phyloP scores from a whole-genome alignment of 805 yeast genomes.

The Helenozyma baotianmanensis region DNA sequence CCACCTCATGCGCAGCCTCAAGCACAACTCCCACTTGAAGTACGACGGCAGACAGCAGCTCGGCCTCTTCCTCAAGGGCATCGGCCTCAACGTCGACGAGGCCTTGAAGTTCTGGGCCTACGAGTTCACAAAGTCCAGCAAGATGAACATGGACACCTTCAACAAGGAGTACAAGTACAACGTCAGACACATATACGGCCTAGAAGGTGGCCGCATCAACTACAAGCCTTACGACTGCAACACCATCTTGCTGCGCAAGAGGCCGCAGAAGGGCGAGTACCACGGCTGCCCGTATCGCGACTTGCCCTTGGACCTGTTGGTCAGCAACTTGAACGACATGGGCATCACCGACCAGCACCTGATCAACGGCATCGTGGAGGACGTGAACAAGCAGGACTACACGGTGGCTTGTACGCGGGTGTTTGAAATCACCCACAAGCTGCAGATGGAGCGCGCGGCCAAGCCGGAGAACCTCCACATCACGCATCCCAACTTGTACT shows the following conservation, averaged over 20 bases:
- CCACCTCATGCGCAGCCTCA: conserved; percentile 59
- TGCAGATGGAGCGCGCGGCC: conserved; percentile 35
- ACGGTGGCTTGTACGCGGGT: conserved; percentile 88
- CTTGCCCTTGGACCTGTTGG: conserved; percentile 59
- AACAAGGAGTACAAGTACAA: conserved; percentile 86
- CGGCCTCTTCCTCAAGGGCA: conserved; percentile 79
- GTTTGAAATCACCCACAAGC: conserved; percentile 65
- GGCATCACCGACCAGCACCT: conserved; percentile 59
- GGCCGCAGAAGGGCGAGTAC: conserved; percentile 61
- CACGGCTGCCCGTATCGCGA: conserved; percentile 96
- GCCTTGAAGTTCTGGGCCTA: conserved; percentile 80
- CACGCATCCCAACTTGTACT: conserved; percentile 84
- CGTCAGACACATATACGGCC: conserved; percentile 84
- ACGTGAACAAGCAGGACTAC: conserved; percentile 64
- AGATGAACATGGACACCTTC: conserved; percentile 65
- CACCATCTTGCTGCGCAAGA: conserved; percentile 66
- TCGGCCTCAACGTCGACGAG: conserved; percentile 84
- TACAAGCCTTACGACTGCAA: conserved; percentile 85
- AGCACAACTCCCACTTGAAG: conserved; percentile 64
- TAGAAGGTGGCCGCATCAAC: conserved; percentile 84
- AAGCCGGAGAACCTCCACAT: conserved; percentile 55
- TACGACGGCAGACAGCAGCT: conserved; percentile 84
- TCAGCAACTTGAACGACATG: conserved; percentile 52
- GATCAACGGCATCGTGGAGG: conserved; percentile 59
- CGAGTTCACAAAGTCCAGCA: conserved; percentile 55